Conservation (phyloP, 1,284 basidiomycete genomes). For the Ceratobasidium sp. region DNA sequence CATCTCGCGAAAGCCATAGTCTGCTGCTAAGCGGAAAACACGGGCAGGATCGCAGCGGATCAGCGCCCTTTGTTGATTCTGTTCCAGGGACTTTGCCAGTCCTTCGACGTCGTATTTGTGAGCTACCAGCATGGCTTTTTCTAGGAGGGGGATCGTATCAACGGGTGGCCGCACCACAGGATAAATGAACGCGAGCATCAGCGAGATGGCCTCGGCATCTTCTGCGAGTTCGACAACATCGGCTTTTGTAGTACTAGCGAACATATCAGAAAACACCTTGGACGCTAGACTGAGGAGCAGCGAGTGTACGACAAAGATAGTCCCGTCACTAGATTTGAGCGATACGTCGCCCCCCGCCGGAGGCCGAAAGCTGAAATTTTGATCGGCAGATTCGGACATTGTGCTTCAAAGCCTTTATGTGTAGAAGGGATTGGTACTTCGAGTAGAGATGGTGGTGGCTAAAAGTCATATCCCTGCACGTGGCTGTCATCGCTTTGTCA, state of each 20-base stretch:
- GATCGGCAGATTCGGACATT: too few relatives aligned
- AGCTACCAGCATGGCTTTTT: constrained; percentile 7
- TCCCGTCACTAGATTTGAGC: constrained; percentile 34
- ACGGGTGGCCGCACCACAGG: neutral
- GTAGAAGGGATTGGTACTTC: too few relatives aligned
- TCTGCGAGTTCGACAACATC: constrained; percentile 26
- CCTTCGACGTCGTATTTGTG: constrained; percentile 24
- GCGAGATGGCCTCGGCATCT: constrained; percentile 21
- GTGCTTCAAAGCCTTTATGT: too few relatives aligned
- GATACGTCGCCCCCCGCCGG: constrained; percentile 16
- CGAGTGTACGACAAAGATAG: constrained; percentile 18
- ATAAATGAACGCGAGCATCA: constrained; percentile 35
- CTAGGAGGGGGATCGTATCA: constrained; percentile 2
- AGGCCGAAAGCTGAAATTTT: constrained; percentile 5
- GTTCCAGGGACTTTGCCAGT: neutral
- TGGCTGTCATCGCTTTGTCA: too few relatives aligned
- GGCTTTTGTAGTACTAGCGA: neutral
- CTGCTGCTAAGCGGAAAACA: neutral
- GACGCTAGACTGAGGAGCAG: constrained; percentile 28
- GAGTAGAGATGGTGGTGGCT: too few relatives aligned
- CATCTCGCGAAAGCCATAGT: neutral
- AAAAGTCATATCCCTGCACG: too few relatives aligned
- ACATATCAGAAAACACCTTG: constrained; percentile 25
- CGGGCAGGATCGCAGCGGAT: neutral
- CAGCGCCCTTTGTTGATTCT: neutral